Percentiles rank a stretch among this genome's conserved stretches.
Conservation (phyloP, 108 stramenopile species). For the Nitzschia sp. region DNA sequence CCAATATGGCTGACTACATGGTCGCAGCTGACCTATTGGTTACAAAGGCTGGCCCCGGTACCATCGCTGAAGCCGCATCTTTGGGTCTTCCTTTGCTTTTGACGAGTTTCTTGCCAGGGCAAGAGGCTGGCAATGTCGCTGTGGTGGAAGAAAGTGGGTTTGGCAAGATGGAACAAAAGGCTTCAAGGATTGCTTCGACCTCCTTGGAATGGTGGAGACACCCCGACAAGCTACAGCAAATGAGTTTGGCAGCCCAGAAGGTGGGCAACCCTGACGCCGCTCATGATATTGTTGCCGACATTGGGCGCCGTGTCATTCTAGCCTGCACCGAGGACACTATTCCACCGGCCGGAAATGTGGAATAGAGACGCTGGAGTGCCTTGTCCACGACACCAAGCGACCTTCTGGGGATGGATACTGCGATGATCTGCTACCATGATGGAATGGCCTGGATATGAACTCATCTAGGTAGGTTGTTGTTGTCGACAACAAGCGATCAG, state of each 20-base stretch:
- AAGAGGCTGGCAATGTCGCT: constrained; percentile 88
- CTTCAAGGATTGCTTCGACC: constrained; percentile 53
- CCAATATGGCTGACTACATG: constrained; percentile 96
- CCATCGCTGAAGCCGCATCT: constrained; percentile 94
- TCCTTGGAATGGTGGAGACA: constrained; percentile 70
- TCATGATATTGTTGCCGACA: constrained; percentile 72
- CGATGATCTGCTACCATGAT: too few relatives aligned
- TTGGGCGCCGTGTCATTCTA: constrained; percentile 40
- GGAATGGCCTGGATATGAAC: too few relatives aligned
- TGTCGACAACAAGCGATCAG: too few relatives aligned
- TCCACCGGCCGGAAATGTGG: too few relatives aligned
- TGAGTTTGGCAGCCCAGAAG: constrained; percentile 57
- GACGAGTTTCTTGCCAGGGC: constrained; percentile 83
- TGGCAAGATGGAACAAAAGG: constrained; percentile 63
- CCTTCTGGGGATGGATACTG: too few relatives aligned
- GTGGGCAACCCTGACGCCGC: constrained; percentile 80
- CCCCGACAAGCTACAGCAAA: constrained; percentile 38
- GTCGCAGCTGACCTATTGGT: constrained; percentile 90
- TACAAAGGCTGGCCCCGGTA: constrained; percentile 97
- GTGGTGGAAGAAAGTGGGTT: constrained; percentile 73
- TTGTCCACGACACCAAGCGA: too few relatives aligned
- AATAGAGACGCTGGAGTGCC: too few relatives aligned
- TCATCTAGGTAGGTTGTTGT: too few relatives aligned
- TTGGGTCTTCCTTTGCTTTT: constrained; percentile 91
- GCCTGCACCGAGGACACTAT: too few relatives aligned